Evolutionary conservation across 306 rosid species (phyloP).

Genomic region (Adenanthera pavonina): DNA sequence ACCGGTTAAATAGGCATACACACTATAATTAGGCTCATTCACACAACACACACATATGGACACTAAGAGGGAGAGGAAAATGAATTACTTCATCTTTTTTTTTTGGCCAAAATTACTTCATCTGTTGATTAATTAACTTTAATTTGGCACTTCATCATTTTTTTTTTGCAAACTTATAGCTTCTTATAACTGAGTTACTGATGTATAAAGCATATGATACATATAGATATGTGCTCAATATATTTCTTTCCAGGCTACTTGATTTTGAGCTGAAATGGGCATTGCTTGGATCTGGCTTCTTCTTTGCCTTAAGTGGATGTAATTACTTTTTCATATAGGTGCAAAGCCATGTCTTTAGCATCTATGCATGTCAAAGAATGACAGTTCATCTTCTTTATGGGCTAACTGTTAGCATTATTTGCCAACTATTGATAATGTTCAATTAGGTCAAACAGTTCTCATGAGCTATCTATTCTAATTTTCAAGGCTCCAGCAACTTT

Average conservation of each 20-base stretch:
- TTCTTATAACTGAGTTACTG: slow-evolving; percentile 10
- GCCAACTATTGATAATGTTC: slow-evolving; percentile 15
- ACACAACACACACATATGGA: background rate
- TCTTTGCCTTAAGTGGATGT: slow-evolving; percentile 17
- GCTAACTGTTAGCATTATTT: slow-evolving; percentile 18
- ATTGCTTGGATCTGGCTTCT: slow-evolving; percentile 24
- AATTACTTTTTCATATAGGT: slow-evolving; percentile 6
- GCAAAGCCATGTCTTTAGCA: slow-evolving; percentile 7
- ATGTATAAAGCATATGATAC: background rate
- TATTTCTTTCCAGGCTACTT: slow-evolving; percentile 9
- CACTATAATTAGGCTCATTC: too few species aligned
- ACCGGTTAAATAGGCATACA: too few species aligned
- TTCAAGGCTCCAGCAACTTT: slow-evolving; percentile 59
- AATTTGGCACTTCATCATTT: too few species aligned
- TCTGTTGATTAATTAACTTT: background rate
- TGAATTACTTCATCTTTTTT: background rate
- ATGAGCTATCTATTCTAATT: slow-evolving; percentile 28
- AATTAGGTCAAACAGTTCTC: slow-evolving; percentile 33
- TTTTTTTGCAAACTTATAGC: background rate
- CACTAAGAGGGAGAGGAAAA: background rate
- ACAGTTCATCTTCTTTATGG: slow-evolving; percentile 13
- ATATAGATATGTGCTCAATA: too few species aligned
- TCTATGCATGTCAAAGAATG: slow-evolving; percentile 25
- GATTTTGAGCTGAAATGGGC: slow-evolving; percentile 23
- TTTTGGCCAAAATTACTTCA: background rate